A percentile compares a stretch with the other conserved stretches of the same genome.
phyloP scores from a whole-genome alignment of 768 basidiomycete species.

The Chalciporus pseudorubinellus region DNA sequence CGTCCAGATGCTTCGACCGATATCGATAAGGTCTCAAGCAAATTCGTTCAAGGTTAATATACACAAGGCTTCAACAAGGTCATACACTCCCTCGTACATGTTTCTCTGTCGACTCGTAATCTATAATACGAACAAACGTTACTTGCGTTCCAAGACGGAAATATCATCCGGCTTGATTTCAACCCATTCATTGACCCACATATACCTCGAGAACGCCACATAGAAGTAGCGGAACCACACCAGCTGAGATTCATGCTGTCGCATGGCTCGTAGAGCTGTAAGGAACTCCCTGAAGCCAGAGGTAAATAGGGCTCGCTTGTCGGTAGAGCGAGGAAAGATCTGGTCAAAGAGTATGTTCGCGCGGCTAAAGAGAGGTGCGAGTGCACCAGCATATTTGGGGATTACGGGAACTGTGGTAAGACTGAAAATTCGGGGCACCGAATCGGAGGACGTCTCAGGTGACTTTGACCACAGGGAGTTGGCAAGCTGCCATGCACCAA shows the following conservation, averaged over 20 bases:
- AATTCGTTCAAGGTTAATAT: not conserved
- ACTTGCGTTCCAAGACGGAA: not conserved
- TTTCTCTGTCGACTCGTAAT: not conserved
- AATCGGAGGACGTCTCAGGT: conserved; percentile 29
- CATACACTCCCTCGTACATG: not conserved
- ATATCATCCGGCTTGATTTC: conserved; percentile 36
- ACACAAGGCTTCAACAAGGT: not conserved
- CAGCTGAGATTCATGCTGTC: conserved; percentile 69
- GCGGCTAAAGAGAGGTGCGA: conserved; percentile 53
- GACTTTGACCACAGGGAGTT: conserved; percentile 26
- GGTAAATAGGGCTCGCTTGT: conserved; percentile 42
- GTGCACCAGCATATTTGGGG: conserved; percentile 60
- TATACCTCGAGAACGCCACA: conserved; percentile 75
- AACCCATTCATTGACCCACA: conserved; percentile 90
- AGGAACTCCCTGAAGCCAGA: conserved; percentile 56
- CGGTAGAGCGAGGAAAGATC: conserved; percentile 4
- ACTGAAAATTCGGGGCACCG: conserved; percentile 48
- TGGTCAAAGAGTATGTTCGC: conserved; percentile 32
- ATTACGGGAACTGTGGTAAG: conserved; percentile 56
- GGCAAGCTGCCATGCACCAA: conserved; percentile 50
- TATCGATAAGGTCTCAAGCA: no score
- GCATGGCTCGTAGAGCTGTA: conserved; percentile 65
- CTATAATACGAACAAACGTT: not conserved
- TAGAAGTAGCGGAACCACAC: conserved; percentile 91
- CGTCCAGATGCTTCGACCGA: no score